Base-by-base conservation (phyloP, 129 eudicot genomes). In the Saussurea involucrata region DNA sequence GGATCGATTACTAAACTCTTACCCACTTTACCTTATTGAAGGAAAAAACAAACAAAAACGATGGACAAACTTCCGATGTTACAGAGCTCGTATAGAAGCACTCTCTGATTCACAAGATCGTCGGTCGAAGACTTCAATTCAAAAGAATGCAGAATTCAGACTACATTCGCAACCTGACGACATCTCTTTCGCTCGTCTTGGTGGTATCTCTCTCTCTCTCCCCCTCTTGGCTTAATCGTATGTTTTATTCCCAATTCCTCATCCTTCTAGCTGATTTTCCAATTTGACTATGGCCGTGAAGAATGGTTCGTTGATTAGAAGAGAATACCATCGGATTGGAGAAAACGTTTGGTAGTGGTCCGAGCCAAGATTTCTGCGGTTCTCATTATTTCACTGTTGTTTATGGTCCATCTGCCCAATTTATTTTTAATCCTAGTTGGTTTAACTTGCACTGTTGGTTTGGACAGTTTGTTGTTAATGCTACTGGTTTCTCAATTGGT, bases 291-390 rank as follows among this genome's bases (percentile, higher is more conserved):
- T n/a, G 28, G 4, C 44, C 58, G 13, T 83, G 88, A 25, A 94
- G 98, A 94, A 87, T 94, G 98, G 98, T 55, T 94, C 83, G 92
- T 89, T 79, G 97, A 94, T 89, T 97, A 97, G 80, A 94, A 87
- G 89, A 76, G 96, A 61, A 89, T 94, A 64, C 96, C 98, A 6
- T 73, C 72, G 9, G 98, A 94, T 78, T 94, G 96, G 97, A 78
- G 97, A 75, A 91, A 91, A 69, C 85, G 89, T 66, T 46, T 87
- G 53, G 88, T 85, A 2, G 83, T 87, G 3, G 85, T 91, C 61
- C 87, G 83, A 86, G 85, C 89, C 17, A 94, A 89, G 86, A 91
- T 94, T 4, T 58, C 90, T 37, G 12, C 97, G 22, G 89, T n/a
- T n/a, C n/a, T n/a, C n/a, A n/a, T n/a, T n/a, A n/a, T n/a, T n/a